Base-by-base conservation (phyloP, 352 stramenopile genomes). In the Peronospora tabacina region DNA sequence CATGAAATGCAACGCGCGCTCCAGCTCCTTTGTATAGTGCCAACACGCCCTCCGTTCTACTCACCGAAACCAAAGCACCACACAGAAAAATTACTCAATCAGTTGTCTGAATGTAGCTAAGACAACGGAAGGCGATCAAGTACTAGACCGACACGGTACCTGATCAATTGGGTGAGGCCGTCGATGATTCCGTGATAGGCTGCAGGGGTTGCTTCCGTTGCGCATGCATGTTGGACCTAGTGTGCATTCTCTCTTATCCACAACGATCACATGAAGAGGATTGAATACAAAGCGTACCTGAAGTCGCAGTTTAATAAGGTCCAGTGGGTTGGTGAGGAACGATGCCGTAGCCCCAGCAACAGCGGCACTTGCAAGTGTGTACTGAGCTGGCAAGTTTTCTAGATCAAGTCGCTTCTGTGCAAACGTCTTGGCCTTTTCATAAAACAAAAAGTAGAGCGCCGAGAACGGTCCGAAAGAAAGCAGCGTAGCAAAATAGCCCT, bases 381-480 rank as follows among this genome's bases (percentile, higher is more conserved):
- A 86, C 19, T 74, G 60, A 13, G 78, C 68, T 10, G 75, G 61
- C 5, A 91, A 55, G 24, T 87, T 68, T 5, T 75, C 46, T 0
- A 55, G 48, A 2, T 58, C 37, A 11, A 87, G 61, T 16, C 66
- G 72, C 1, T 58, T 44, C 28, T 85, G 61, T n/a, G 61, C 56
- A 28, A 74, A 44, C 15, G 69, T 65, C 39, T 91, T 91, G 64
- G 68, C 72, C 63, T 87, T 55, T 33, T 99, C 96, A 60, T 98
- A 99, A 51, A 98, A 96, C 57, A 97, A 82, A 67, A 99, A 99
- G 57, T 98, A 98, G 16, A 99, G 70, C 12, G 94, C 95, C 16
- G 92, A 98, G 73, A 98, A 99, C 3, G 95, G 90, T 7, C 96
- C 96, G 52, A 98, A 99, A 17, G 92, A 98, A 38, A 92, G 65